Base-by-base conservation (phyloP, 2,329 filamentous ascomycete genomes). In the Stemphylium lycopersici region DNA sequence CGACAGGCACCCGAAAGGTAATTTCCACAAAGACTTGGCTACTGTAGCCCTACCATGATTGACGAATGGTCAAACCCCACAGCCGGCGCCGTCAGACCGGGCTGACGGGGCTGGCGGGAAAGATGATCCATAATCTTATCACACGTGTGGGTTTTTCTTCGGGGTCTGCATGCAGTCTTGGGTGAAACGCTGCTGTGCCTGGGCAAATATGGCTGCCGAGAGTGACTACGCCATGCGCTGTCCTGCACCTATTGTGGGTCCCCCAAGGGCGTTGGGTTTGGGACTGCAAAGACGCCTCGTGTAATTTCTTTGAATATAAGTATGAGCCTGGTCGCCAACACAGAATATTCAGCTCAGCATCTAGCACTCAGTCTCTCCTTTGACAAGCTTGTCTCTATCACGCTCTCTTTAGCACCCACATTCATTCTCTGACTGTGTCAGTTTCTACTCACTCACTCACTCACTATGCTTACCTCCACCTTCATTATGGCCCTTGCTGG, bases 401-500 rank as follows among this genome's bases (percentile, higher is more conserved):
- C 51, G 51, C 38, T 57, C 55, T 57, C 42, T 54, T 32, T 55
- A 55, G 51, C 46, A 53, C 44, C 59, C 61, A 57, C 61, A 43
- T 61, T 64, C 41, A 38, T 52, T 62, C 33, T 29, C 33, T 49
- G 36, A 33, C 29, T 18, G 44, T 39, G 41, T 48, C 49, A 50
- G 42, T 16, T 45, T 52, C 49, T 45, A 49, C 54, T 60, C 48
- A 22, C 46, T 52, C 48, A 49, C 54, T 60, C 48, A 22, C 46
- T 53, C 51, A 57, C 48, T 33, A 68, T 60, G 54, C 61, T 68
- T 58, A 63, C 63, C 42, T 58, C 62, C 24, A 58, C 66, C 29
- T 47, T 63, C 55, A 52, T 71, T 48, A 44, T 70, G 53, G 59
- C 68, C 67, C 64, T 71, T 33, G 68, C 66, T 55, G 68, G 65